These are phyloP conservation scores for Rhodocollybia butyracea DNA, from an alignment of 768 basidiomycete species.

Conservation along the genomic window DNA sequence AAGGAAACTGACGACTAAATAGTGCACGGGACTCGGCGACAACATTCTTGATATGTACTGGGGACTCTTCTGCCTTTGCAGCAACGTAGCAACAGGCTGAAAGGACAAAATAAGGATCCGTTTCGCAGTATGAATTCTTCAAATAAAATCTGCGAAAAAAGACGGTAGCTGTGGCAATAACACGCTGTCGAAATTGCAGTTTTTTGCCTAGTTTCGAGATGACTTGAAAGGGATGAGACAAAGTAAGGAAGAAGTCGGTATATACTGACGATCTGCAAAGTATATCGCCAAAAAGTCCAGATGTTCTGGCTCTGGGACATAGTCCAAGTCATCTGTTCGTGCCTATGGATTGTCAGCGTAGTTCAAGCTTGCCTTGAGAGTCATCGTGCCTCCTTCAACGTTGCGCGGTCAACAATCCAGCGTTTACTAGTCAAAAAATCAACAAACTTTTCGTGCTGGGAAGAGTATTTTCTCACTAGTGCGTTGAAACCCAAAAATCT, in stretches of 20 bases:
- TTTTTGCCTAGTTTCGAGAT: slow-evolving; percentile 87
- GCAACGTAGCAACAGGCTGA: slow-evolving; percentile 95
- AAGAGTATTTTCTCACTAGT: slow-evolving; percentile 54
- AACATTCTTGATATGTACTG: slow-evolving; percentile 91
- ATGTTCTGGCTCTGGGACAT: slow-evolving; percentile 73
- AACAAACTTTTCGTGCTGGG: neutral
- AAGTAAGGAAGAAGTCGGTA: neutral
- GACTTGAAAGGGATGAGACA: slow-evolving; percentile 37
- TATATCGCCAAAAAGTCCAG: slow-evolving; percentile 84
- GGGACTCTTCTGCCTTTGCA: slow-evolving; percentile 95
- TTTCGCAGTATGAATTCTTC: slow-evolving; percentile 94
- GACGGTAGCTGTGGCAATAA: slow-evolving; percentile 90
- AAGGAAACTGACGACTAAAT: slow-evolving; percentile 58
- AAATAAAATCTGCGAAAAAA: slow-evolving; percentile 97
- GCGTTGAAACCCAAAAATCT: slow-evolving; percentile 91
- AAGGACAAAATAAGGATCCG: slow-evolving; percentile 90
- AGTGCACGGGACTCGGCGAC: slow-evolving; percentile 77
- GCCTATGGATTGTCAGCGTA: too few relatives aligned
- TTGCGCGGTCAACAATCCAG: slow-evolving; percentile 85
- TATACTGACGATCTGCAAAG: slow-evolving; percentile 72
- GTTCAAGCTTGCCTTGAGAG: too few relatives aligned
- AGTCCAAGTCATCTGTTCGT: slow-evolving; percentile 73
- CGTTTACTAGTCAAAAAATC: slow-evolving; percentile 58
- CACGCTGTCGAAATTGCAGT: slow-evolving; percentile 79
- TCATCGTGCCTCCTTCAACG: slow-evolving; percentile 63